phyloP scores from a whole-genome alignment of 306 rosid species.

The Senna tora region DNA sequence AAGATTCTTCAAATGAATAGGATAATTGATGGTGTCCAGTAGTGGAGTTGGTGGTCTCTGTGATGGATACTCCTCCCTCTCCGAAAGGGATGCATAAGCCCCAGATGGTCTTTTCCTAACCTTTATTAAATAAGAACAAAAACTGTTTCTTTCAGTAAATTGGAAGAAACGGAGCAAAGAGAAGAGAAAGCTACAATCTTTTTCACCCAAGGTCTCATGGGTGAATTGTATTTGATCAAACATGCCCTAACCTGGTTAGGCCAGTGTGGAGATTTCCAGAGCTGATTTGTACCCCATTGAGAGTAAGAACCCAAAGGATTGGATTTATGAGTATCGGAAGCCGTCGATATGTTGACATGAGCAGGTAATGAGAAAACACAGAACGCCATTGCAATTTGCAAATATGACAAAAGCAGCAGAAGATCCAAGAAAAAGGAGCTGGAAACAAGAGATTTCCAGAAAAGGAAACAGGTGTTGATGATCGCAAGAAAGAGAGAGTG shows the following conservation, averaged over 20 bases:
- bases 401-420: constrained; percentile 20
- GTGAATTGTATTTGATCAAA: constrained; percentile 20
- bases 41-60: constrained; percentile 90
- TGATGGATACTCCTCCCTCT: constrained; percentile 67
- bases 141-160: constrained; percentile 38
- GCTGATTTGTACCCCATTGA: constrained; percentile 45
- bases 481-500: neutral
- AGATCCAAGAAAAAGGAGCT: constrained; percentile 13
- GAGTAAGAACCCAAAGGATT: constrained; percentile 47
- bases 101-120: constrained; percentile 55
- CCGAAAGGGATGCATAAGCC: constrained; percentile 72
- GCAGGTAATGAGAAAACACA: constrained; percentile 60
- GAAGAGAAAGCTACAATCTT: neutral
- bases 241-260: constrained; percentile 53
- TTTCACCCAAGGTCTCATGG: constrained; percentile 6
- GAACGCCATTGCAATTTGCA: constrained; percentile 71
- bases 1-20: constrained; percentile 92
- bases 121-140: constrained; percentile 48
- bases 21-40: constrained; percentile 82
- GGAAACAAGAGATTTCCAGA: constrained; percentile 42
- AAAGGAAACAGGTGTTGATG: neutral
- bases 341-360: constrained; percentile 40
- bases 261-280: constrained; percentile 41
- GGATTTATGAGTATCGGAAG: constrained; percentile 36
- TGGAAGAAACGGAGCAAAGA: constrained; percentile 1